Evolutionary conservation across 306 rosid species (phyloP).

Genomic region (Rosa rugosa): DNA sequence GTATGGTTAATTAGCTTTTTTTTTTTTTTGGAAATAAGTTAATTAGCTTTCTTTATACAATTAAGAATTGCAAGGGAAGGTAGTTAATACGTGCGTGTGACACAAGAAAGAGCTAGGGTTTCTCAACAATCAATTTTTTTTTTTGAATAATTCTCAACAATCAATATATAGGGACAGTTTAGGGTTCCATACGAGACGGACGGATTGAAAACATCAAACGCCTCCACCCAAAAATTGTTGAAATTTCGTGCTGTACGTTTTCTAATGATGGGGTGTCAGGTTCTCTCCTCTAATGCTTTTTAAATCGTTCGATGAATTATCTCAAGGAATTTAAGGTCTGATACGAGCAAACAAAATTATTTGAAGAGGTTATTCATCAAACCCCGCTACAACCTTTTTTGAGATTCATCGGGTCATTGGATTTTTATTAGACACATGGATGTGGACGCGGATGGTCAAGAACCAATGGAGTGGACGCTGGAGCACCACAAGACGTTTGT

Average conservation of each 20-base stretch:
- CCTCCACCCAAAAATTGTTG: not conserved
- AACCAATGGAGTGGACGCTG: not conserved
- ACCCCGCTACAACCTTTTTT: not conserved
- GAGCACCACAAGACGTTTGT: constrained; percentile 1
- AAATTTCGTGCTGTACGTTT: not conserved
- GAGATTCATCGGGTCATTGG: not conserved
- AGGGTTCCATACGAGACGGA: not conserved
- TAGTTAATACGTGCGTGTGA: not conserved
- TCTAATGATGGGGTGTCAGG: too few relatives aligned
- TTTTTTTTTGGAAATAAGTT: too few relatives aligned
- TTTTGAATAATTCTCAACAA: not conserved
- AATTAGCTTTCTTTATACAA: not conserved
- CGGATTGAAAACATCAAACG: not conserved
- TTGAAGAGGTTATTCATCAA: not conserved
- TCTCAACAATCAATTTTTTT: not conserved
- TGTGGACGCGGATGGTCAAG: not conserved
- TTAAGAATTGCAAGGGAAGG: not conserved
- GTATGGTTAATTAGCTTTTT: not conserved
- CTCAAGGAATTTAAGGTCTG: not conserved
- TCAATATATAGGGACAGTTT: not conserved
- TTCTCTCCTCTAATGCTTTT: too few relatives aligned
- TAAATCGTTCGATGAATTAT: not conserved
- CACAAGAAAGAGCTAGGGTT: not conserved
- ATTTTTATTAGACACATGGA: not conserved
- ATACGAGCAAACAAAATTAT: not conserved